These are phyloP conservation scores for Pleurotus eryngii DNA, from an alignment of 768 basidiomycete species.

Conservation along the genomic window DNA sequence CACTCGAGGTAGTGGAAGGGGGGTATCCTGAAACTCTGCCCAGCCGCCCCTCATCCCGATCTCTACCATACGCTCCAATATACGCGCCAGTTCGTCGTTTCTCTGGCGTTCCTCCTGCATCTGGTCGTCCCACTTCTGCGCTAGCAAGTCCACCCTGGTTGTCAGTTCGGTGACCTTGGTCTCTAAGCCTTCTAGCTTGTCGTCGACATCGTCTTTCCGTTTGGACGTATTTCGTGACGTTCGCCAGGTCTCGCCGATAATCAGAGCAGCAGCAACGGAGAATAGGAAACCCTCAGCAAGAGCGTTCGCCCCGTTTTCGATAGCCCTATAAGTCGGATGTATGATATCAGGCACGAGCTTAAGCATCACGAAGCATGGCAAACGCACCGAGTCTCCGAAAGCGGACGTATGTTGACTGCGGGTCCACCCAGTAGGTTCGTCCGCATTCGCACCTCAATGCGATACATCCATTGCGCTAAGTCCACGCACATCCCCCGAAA, in stretches of 20 bases:
- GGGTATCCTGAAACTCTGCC: slow-evolving; percentile 62
- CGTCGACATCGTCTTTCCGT: slow-evolving; percentile 71
- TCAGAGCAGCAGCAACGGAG: slow-evolving; percentile 66
- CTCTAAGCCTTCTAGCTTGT: slow-evolving; percentile 60
- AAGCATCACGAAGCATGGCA: not conserved
- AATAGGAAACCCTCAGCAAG: slow-evolving; percentile 87
- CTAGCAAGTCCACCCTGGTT: slow-evolving; percentile 37
- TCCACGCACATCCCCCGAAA: slow-evolving; percentile 70
- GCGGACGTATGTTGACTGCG: slow-evolving; percentile 65
- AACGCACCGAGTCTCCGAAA: slow-evolving; percentile 70
- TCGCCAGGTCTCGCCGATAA: slow-evolving; percentile 76
- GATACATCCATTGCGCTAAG: slow-evolving; percentile 77
- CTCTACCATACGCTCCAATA: slow-evolving; percentile 66
- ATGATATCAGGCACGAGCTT: no score
- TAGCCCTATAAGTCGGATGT: slow-evolving; percentile 46
- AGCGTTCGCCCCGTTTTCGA: slow-evolving; percentile 82
- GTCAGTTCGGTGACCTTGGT: slow-evolving; percentile 43
- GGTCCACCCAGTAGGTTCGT: slow-evolving; percentile 78
- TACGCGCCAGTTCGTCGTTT: slow-evolving; percentile 62
- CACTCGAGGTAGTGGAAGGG: slow-evolving; percentile 45
- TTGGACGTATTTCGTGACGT: slow-evolving; percentile 64
- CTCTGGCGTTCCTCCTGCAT: slow-evolving; percentile 43
- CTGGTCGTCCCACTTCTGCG: slow-evolving; percentile 39
- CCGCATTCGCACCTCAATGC: slow-evolving; percentile 66
- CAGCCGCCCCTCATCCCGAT: slow-evolving; percentile 62